Evolutionary conservation across 352 stramenopile genomes (phyloP).

Genomic region (Pythium biforme): DNA sequence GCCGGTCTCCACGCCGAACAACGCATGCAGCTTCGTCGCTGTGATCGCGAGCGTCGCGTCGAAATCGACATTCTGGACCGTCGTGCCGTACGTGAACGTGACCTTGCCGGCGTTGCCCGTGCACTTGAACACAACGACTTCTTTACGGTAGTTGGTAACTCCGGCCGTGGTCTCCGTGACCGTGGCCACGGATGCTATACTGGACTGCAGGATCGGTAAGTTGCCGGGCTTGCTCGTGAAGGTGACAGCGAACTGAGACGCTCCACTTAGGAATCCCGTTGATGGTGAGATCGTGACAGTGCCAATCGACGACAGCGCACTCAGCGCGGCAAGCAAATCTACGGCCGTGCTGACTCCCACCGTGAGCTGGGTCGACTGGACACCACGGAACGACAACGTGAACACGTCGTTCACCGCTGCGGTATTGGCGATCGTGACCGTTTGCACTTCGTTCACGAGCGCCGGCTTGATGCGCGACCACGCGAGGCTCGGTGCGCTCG

Average conservation of each 20-base stretch:
- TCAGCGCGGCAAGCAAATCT: conserved; percentile 36
- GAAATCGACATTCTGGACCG: conserved; percentile 22
- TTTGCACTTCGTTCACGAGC: conserved; percentile 41
- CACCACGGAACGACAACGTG: conserved; percentile 53
- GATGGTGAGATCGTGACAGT: conserved; percentile 41
- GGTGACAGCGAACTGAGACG: conserved; percentile 43
- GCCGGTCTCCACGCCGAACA: conserved; percentile 52
- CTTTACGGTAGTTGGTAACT: conserved; percentile 63
- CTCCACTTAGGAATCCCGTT: conserved; percentile 14
- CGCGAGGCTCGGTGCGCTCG: conserved; percentile 44
- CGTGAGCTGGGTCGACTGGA: conserved; percentile 27
- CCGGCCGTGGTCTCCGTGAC: conserved; percentile 35
- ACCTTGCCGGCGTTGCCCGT: conserved; percentile 34
- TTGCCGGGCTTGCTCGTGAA: conserved; percentile 54
- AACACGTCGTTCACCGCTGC: conserved; percentile 32
- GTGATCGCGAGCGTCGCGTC: conserved; percentile 32
- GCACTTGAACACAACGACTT: conserved; percentile 61
- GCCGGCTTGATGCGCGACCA: conserved; percentile 49
- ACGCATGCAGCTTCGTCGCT: conserved; percentile 38
- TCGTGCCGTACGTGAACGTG: conserved; percentile 30
- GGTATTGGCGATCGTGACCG: conserved; percentile 36
- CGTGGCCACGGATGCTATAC: conserved; percentile 16
- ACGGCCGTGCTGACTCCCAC: conserved; percentile 37
- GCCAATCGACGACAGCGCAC: conserved; percentile 41
- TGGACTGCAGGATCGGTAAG: conserved; percentile 38